phyloP scores from a whole-genome alignment of 352 stramenopile genomes.

The Phytophthora brassicae region DNA sequence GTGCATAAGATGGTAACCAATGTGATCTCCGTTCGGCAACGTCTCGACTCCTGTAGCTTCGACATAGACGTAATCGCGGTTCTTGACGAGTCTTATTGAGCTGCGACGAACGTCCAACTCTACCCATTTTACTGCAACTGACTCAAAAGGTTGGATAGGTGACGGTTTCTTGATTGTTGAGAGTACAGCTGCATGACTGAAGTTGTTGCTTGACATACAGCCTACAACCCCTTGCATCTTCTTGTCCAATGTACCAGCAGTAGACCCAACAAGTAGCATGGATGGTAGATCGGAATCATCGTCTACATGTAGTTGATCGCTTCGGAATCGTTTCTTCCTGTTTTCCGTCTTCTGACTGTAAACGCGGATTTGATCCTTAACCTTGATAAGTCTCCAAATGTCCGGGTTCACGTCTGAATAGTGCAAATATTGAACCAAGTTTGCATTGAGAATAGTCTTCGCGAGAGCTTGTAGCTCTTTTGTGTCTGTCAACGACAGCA shows the following conservation, averaged over 20 bases:
- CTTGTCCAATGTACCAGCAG: slow-evolving; percentile 29
- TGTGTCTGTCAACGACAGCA: slow-evolving; percentile 20
- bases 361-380: slow-evolving; percentile 19
- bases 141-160: slow-evolving; percentile 37
- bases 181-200: slow-evolving; percentile 37
- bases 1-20: slow-evolving; percentile 59
- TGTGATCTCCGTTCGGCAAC: slow-evolving; percentile 26
- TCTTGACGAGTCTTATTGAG: slow-evolving; percentile 36
- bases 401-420: slow-evolving; percentile 13
- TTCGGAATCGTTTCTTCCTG: neutral
- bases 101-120: slow-evolving; percentile 36
- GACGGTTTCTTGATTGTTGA: slow-evolving; percentile 36
- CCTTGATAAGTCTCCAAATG: slow-evolving; percentile 31
- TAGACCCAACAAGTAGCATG: slow-evolving; percentile 28
- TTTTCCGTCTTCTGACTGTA: slow-evolving; percentile 9
- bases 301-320: neutral
- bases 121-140: slow-evolving; percentile 33
- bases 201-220: slow-evolving; percentile 28
- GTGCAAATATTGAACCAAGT: slow-evolving; percentile 33
- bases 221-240: slow-evolving; percentile 28
- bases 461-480: slow-evolving; percentile 26
- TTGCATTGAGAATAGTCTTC: slow-evolving; percentile 32
- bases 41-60: slow-evolving; percentile 42
- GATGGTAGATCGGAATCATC: slow-evolving; percentile 10
- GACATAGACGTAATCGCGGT: slow-evolving; percentile 50